These are phyloP conservation scores for Elsinoe fawcettii DNA, from an alignment of 2,329 filamentous ascomycete species.

Conservation along the genomic window DNA sequence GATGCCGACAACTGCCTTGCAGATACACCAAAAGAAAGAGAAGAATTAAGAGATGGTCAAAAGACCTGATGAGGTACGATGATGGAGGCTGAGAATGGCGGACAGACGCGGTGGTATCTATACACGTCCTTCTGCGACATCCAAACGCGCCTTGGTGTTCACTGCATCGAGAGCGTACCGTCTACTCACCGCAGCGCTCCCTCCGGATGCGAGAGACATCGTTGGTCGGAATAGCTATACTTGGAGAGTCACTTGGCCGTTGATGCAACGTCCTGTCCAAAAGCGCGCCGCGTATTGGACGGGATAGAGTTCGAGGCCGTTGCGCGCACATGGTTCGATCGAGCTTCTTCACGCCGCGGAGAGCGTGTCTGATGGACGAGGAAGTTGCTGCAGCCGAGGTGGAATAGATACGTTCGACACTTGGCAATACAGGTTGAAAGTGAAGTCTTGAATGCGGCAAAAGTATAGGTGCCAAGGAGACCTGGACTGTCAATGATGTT, in stretches of 20 bases:
- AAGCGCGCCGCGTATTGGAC: constrained; percentile 3
- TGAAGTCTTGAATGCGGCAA: not conserved
- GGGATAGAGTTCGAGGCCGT: not conserved
- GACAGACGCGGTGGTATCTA: not conserved
- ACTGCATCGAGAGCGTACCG: not conserved
- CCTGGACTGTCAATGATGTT: not conserved
- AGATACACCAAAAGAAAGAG: not conserved
- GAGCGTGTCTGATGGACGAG: not conserved
- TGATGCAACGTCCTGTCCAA: not conserved
- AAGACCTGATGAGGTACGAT: not conserved
- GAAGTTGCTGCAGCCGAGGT: not conserved
- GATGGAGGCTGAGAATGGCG: not conserved
- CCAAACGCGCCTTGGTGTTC: not conserved
- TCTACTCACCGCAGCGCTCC: not conserved
- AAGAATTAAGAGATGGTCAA: not conserved
- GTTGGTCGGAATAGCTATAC: constrained; percentile 4
- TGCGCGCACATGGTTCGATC: not conserved
- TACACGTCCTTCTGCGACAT: constrained; percentile 4
- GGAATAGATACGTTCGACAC: constrained; percentile 5
- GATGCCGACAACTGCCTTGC: not conserved
- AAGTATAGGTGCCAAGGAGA: not conserved
- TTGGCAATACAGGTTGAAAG: constrained; percentile 7
- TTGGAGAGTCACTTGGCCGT: constrained; percentile 1
- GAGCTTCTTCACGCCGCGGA: not conserved
- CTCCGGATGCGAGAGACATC: constrained; percentile 10